Evolutionary conservation across 106 monocot genomes (phyloP), one percentile per base, ranked within the genome.

Genomic region (Xerophyta viscosa): DNA sequence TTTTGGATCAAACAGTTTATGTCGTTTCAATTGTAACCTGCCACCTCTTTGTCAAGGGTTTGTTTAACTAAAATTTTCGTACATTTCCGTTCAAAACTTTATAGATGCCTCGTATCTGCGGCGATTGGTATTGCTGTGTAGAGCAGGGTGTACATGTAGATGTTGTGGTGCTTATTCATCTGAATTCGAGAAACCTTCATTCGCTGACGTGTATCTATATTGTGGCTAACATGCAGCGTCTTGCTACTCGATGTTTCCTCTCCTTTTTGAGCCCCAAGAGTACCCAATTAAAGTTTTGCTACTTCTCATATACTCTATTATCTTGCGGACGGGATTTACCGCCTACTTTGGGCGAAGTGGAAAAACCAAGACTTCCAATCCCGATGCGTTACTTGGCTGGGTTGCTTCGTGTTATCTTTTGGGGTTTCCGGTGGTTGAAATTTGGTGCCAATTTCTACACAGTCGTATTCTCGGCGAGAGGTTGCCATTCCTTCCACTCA

Each of bases 231-330:
- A 53, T 80, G 76, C 96, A 98, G 96, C 86, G 22, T 86, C 96
- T 3, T 98, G 96, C 66, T 98, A 89, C 44, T 98, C 96, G 11
- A 58, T 89, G 68, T 98, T 98, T 60, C 96, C 96, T 27, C 61
- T 98, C 50, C 51, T 98, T 14, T 98, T 79, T 64, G 96, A 86
- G 57, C 62, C 79, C 6, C 72, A 71, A 50, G 96, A 98, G 57
- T 98, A 98, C 52, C 76, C 71, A 1, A 74, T 89, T 52, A 98
- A 85, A 56, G 72, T 89, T 3, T 24, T 89, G 54, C 60, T 96
- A 37, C 69, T 96, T 21, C 56, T 28, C 17, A 46, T 65, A 22
- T 66, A 77, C 66, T 54, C 77, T 0, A 41, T 71, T 29, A 54
- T 90, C 31, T 74, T 82, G 76, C 79, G 73, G 73, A 47, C 63